Conservation (phyloP, 345 rosid genomes). For the Isatis tinctoria region DNA sequence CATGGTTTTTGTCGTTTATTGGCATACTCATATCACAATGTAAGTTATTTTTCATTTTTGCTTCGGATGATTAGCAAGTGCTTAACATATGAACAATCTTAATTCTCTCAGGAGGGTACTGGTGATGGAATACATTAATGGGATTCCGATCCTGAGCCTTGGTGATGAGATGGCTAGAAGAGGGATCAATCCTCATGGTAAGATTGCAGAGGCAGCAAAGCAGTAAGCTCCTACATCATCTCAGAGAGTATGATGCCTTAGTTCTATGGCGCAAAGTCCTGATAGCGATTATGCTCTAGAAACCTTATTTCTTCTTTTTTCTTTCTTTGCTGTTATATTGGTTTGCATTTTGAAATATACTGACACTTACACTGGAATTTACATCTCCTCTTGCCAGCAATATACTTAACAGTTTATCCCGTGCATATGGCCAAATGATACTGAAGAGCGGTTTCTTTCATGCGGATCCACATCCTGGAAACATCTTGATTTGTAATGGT, state of each 20-base stretch:
- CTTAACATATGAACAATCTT: neutral
- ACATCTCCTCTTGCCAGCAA: constrained; percentile 43
- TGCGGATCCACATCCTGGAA: constrained; percentile 98
- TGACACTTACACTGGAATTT: neutral
- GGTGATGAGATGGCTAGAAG: constrained; percentile 87
- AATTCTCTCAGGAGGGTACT: constrained; percentile 56
- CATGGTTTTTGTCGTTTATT: neutral
- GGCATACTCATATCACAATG: neutral
- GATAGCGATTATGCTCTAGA: constrained; percentile 15
- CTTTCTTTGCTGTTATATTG: neutral
- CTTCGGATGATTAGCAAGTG: neutral
- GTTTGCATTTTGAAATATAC: constrained; percentile 7
- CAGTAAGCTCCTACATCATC: constrained; percentile 69
- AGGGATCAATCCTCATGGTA: constrained; percentile 82
- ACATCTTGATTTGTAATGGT: constrained; percentile 84
- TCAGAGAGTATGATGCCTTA: constrained; percentile 34
- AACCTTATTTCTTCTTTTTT: neutral
- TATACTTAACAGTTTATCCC: constrained; percentile 74
- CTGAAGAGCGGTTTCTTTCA: constrained; percentile 95
- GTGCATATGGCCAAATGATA: constrained; percentile 94
- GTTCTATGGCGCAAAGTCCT: constrained; percentile 1
- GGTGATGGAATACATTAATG: constrained; percentile 91
- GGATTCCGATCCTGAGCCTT: constrained; percentile 84
- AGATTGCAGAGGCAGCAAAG: constrained; percentile 85
- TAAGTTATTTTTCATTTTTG: neutral